phyloP scores from a whole-genome alignment of 2,329 filamentous ascomycete genomes.

The Domatiomyces catenatus region DNA sequence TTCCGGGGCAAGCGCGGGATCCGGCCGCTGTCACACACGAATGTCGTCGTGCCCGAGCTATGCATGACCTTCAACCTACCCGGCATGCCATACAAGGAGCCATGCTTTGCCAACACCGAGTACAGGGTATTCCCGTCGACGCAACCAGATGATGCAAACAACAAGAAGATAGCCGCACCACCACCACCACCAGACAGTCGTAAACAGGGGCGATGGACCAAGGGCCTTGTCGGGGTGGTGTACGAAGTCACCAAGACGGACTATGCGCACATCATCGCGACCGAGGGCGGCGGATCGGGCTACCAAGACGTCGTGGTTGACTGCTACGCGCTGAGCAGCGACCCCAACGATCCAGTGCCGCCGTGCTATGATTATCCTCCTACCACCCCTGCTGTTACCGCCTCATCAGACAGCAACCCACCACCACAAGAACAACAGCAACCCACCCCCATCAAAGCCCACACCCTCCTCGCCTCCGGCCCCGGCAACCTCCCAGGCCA shows the following conservation, averaged over 20 bases:
- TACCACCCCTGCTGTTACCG: conserved; percentile 28
- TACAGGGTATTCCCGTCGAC: conserved; percentile 43
- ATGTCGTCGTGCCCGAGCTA: conserved; percentile 66
- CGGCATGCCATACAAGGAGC: conserved; percentile 72
- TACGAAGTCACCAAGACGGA: conserved; percentile 81
- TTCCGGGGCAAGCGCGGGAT: conserved; percentile 68
- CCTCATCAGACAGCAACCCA: too few relatives aligned
- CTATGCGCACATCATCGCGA: conserved; percentile 73
- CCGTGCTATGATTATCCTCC: conserved; percentile 33
- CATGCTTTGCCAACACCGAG: conserved; percentile 76
- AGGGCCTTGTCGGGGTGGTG: conserved; percentile 78
- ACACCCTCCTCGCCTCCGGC: conserved; percentile 62
- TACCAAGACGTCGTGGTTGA: conserved; percentile 73
- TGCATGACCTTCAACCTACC: conserved; percentile 71
- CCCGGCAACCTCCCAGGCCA: conserved; percentile 42
- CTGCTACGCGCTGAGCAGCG: conserved; percentile 53
- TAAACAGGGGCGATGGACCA: conserved; percentile 55
- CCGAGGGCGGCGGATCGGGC: conserved; percentile 72
- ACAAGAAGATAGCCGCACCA: too few relatives aligned
- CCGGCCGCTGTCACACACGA: conserved; percentile 62
- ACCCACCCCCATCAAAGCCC: conserved; percentile 60
- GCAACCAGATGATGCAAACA: too few relatives aligned
- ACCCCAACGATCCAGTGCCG: conserved; percentile 43
- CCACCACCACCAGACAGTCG: conserved; percentile 24
- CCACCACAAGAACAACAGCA: too few relatives aligned